Evolutionary conservation across 2,329 filamentous ascomycete species (phyloP).

Genomic region (Parafenestella ontariensis): DNA sequence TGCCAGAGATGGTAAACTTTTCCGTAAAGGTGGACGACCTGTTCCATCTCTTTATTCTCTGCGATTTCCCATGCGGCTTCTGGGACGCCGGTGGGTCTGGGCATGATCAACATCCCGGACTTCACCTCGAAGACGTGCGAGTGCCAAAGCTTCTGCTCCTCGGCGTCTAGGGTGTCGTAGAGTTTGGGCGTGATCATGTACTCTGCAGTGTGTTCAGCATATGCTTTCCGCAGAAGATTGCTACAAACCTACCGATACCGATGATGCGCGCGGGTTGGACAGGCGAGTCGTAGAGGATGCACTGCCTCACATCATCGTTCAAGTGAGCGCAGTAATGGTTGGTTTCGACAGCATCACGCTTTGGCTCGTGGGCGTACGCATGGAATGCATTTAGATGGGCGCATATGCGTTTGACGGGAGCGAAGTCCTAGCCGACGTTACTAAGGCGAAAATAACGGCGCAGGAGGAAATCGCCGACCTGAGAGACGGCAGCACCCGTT

Average conservation of each 20-base stretch:
- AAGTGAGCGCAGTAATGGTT: constrained; percentile 87
- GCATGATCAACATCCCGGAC: constrained; percentile 82
- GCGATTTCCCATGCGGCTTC: constrained; percentile 73
- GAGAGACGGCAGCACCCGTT: constrained; percentile 65
- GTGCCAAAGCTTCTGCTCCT: constrained; percentile 82
- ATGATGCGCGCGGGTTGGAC: constrained; percentile 74
- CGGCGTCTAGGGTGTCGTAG: constrained; percentile 68
- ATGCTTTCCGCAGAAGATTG: neutral
- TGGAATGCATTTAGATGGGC: constrained; percentile 86
- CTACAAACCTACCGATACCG: constrained; percentile 60
- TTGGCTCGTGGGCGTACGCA: constrained; percentile 75
- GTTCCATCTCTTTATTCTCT: constrained; percentile 81
- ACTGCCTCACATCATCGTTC: constrained; percentile 80
- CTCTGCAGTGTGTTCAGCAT: constrained; percentile 54
- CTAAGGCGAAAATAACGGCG: neutral
- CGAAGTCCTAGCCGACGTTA: constrained; percentile 62
- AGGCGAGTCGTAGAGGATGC: constrained; percentile 80
- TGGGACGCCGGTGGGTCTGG: constrained; percentile 63
- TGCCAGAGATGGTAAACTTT: constrained; percentile 91
- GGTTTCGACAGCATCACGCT: constrained; percentile 69
- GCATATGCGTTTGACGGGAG: constrained; percentile 75
- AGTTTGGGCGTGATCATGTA: constrained; percentile 81
- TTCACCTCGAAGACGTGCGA: constrained; percentile 78
- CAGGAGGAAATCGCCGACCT: constrained; percentile 49
- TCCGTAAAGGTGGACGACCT: constrained; percentile 77